Conservation (phyloP, 495 filamentous ascomycete genomes). For the Podospora bellae-mahoneyi region DNA sequence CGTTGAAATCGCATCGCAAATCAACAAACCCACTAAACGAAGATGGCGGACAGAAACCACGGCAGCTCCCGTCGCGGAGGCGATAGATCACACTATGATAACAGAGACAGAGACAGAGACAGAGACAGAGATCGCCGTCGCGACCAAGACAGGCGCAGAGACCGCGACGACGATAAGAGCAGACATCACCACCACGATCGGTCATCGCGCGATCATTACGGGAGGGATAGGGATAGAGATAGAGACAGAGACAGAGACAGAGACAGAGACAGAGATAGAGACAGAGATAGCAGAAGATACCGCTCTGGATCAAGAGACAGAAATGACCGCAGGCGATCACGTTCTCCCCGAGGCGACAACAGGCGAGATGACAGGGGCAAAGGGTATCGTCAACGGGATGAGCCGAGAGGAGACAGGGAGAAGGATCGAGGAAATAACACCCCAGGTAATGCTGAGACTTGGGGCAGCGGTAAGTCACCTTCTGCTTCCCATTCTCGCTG, state of each 20-base stretch:
- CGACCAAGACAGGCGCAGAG: conserved; percentile 28
- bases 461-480: not conserved
- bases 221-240: conserved; percentile 32
- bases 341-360: conserved; percentile 38
- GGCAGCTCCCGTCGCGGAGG: conserved; percentile 29
- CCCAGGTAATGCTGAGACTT: not conserved
- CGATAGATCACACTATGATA: conserved; percentile 25
- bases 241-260: conserved; percentile 18
- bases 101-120: not conserved
- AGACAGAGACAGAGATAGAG: conserved; percentile 1
- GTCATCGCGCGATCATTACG: conserved; percentile 32
- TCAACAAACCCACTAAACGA: conserved; percentile 7
- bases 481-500: not conserved
- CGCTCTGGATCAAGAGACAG: conserved; percentile 43
- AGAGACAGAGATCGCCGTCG: conserved; percentile 22
- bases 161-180: conserved; percentile 33
- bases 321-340: conserved; percentile 30
- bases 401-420: conserved; percentile 5
- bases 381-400: conserved; percentile 23
- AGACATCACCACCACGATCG: conserved; percentile 22
- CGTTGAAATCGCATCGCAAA: not conserved
- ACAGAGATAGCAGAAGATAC: conserved; percentile 33
- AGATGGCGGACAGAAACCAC: conserved; percentile 29
- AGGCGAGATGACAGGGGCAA: conserved; percentile 25
- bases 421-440: conserved; percentile 17